These are phyloP conservation scores for Globisporangium paroecandrum DNA, from an alignment of 352 stramenopile species.

Conservation along the genomic window DNA sequence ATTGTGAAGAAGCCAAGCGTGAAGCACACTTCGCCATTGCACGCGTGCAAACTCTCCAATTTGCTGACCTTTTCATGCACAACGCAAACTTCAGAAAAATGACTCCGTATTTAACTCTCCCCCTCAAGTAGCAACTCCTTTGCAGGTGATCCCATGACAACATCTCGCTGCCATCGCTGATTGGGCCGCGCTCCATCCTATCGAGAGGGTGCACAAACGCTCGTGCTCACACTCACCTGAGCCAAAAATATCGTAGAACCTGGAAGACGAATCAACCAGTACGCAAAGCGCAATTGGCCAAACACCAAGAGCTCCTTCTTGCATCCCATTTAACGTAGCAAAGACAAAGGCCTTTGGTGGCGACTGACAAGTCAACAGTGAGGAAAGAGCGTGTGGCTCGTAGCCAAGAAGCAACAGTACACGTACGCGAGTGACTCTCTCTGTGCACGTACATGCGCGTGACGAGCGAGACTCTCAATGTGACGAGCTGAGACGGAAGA, in stretches of 20 bases:
- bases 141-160: conserved; percentile 4
- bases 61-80: background rate
- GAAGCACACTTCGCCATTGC: background rate
- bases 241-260: background rate
- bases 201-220: background rate
- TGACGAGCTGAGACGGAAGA: background rate
- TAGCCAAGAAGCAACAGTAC: background rate
- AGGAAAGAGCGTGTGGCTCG: background rate
- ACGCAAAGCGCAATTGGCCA: background rate
- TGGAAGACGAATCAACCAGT: background rate
- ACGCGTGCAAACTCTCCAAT: background rate
- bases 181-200: background rate
- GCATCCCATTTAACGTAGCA: background rate
- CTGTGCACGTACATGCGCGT: background rate
- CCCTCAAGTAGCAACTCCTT: conserved; percentile 12
- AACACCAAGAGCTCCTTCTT: background rate
- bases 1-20: background rate
- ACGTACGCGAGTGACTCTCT: background rate
- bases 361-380: background rate
- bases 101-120: background rate
- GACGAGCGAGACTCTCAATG: background rate
- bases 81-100: conserved; percentile 5
- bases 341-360: background rate
- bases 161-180: background rate
- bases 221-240: background rate